Evolutionary conservation across 805 yeast species (phyloP), one percentile per base, ranked within the genome.

Genomic region (Hanseniaspora hatyaiensis): DNA sequence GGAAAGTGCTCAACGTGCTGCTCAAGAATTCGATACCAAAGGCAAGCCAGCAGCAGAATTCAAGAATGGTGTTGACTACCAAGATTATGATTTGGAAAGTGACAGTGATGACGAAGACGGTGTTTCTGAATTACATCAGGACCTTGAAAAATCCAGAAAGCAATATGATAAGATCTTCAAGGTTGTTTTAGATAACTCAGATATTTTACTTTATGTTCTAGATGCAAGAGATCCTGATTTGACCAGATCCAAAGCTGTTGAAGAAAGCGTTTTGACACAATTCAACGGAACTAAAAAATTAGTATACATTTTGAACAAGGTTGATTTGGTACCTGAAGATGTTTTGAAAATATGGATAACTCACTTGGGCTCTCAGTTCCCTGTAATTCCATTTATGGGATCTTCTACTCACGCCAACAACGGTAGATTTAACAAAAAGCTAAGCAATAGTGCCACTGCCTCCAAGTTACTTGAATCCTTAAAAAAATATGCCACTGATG

Each of bases 221-320:
- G 98, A 89, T 66, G 95, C 98, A 1, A 80, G 98, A 65, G 96
- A 92, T 65, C 98, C 98, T 48, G 95, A 85, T 64, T 80, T 86
- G 16, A 89, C 97, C 2, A 77, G 98, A 60, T 87, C 96, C 8
- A 77, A 79, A 61, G 85, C 78, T 60, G 88, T 92, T 34, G 98
- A 92, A 69, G 82, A 85, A 61, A 84, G 94, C 2, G 86, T 92
- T 39, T 66, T 88, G 51, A 75, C 77, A 56, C 82, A 83, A 51
- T 45, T 45, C 38, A 78, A 78, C 46, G 51, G 51, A 23, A 62
- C 65, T 39, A 92, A 92, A 65, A 75, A 96, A 59, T 72, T 92
- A 53, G 83, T 92, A 49, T 75, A 87, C 55, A 75, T 89, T 38
- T 68, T 92, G 56, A 92, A 92, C 70, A 92, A 92, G 65, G 83